These are phyloP conservation scores for Skeletonema tropicum DNA, from an alignment of 108 stramenopile species.

Conservation along the genomic window DNA sequence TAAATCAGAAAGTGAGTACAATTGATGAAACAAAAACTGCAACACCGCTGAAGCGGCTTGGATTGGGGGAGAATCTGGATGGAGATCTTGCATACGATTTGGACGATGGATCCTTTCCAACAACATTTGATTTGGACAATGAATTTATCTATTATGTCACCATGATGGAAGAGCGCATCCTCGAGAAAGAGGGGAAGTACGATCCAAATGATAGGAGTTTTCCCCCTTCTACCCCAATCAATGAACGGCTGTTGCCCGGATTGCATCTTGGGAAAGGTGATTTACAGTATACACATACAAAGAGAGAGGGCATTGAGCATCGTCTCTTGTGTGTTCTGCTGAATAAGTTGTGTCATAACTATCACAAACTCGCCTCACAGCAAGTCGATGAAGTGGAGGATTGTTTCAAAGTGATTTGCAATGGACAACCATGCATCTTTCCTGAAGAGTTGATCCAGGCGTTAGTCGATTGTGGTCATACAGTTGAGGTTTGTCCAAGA, in stretches of 20 bases:
- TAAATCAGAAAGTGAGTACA: slow-evolving; percentile 49
- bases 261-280: slow-evolving; percentile 56
- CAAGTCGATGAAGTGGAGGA: slow-evolving; percentile 1
- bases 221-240: slow-evolving; percentile 44
- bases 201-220: slow-evolving; percentile 57
- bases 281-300: slow-evolving; percentile 59
- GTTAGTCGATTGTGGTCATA: slow-evolving; percentile 47
- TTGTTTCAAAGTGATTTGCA: slow-evolving; percentile 41
- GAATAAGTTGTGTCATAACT: slow-evolving; percentile 63
- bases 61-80: slow-evolving; percentile 34
- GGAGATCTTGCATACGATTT: slow-evolving; percentile 55
- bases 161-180: slow-evolving; percentile 52
- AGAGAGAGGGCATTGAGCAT: slow-evolving; percentile 58
- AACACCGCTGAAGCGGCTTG: slow-evolving; percentile 7
- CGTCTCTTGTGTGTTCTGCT: slow-evolving; percentile 56
- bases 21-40: slow-evolving; percentile 18
- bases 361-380: slow-evolving; percentile 12
- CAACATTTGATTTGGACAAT: slow-evolving; percentile 47
- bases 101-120: slow-evolving; percentile 14
- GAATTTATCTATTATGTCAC: slow-evolving; percentile 53
- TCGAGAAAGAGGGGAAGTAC: slow-evolving; percentile 27
- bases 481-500: slow-evolving; percentile 60
- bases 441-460: slow-evolving; percentile 57
- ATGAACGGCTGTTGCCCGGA: slow-evolving; percentile 56
- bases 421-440: slow-evolving; percentile 30